Evolutionary conservation across 2,329 filamentous ascomycete species (phyloP).

Genomic region (Juglanconis oblonga): DNA sequence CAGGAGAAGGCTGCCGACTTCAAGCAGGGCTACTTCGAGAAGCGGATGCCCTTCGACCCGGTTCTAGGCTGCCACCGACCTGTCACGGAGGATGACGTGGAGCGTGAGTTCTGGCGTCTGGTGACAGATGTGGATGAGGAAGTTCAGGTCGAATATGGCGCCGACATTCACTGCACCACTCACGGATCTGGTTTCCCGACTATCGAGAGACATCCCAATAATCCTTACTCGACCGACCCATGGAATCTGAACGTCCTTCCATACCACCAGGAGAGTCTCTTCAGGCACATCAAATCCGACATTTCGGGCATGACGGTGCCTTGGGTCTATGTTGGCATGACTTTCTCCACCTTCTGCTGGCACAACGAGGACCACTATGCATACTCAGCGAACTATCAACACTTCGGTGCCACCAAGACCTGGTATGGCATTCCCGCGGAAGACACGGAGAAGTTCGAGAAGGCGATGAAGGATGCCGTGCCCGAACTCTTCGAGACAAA

Average conservation of each 20-base stretch:
- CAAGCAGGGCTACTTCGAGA: constrained; percentile 89
- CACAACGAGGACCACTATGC: constrained; percentile 98
- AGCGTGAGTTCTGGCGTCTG: constrained; percentile 93
- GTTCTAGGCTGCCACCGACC: constrained; percentile 75
- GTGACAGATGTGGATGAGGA: constrained; percentile 93
- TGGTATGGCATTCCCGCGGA: constrained; percentile 98
- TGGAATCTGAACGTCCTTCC: constrained; percentile 97
- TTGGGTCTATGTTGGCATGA: constrained; percentile 99
- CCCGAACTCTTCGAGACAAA: constrained; percentile 97
- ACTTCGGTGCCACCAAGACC: constrained; percentile 96
- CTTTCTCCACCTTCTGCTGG: constrained; percentile 99
- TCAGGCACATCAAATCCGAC: constrained; percentile 96
- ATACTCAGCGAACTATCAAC: constrained; percentile 97
- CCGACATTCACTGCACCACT: constrained; percentile 96
- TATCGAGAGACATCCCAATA: constrained; percentile 82
- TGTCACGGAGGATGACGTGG: constrained; percentile 91
- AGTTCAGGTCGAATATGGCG: constrained; percentile 96
- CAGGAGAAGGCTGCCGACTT: constrained; percentile 95
- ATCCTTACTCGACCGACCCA: constrained; percentile 82
- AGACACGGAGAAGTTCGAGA: constrained; percentile 91
- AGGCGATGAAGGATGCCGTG: constrained; percentile 91
- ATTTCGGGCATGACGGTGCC: constrained; percentile 99
- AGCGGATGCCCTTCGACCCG: constrained; percentile 84
- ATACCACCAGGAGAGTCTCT: constrained; percentile 85
- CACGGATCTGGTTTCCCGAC: constrained; percentile 97